phyloP scores from a whole-genome alignment of 345 rosid genomes.

The thale cress (Arabidopsis thaliana) region DNA sequence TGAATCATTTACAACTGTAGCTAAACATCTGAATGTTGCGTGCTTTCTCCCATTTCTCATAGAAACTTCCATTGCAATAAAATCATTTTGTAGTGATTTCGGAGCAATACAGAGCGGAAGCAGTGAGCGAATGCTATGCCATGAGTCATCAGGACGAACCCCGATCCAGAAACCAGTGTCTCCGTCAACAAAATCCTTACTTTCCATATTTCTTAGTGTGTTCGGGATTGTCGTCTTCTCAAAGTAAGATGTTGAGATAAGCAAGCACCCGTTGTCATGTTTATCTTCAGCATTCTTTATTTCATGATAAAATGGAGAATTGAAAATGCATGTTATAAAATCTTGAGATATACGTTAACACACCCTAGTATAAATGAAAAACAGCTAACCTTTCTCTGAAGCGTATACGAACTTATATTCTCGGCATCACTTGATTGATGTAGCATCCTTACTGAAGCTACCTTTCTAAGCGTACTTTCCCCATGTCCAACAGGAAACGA shows the following conservation, averaged over 20 bases:
- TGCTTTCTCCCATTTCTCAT: slow-evolving; percentile 96
- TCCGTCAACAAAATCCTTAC: slow-evolving; percentile 50
- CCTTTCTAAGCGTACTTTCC: slow-evolving; percentile 63
- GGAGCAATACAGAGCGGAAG: slow-evolving; percentile 89
- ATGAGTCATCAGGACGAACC: slow-evolving; percentile 59
- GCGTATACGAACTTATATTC: slow-evolving; percentile 60
- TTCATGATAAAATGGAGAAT: slow-evolving; percentile 48
- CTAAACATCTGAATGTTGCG: slow-evolving; percentile 86
- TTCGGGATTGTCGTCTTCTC: slow-evolving; percentile 68
- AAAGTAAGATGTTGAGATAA: slow-evolving; percentile 74
- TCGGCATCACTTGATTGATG: slow-evolving; percentile 62
- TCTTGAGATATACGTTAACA: slow-evolving; percentile 23
- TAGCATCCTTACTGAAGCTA: slow-evolving; percentile 77
- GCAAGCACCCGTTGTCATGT: slow-evolving; percentile 66
- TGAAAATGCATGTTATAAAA: slow-evolving; percentile 20
- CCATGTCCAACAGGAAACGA: slow-evolving; percentile 86
- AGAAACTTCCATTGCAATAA: slow-evolving; percentile 81
- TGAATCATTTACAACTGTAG: slow-evolving; percentile 81
- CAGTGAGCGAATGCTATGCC: slow-evolving; percentile 87
- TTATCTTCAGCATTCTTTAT: slow-evolving; percentile 55
- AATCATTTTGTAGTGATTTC: slow-evolving; percentile 62
- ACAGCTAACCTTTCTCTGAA: slow-evolving; percentile 72
- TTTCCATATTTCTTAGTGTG: slow-evolving; percentile 58
- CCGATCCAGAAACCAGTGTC: slow-evolving; percentile 96
- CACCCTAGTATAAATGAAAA: slow-evolving; percentile 27